phyloP scores from a whole-genome alignment of 139 green algal genomes.

The Diplosphaera chodatii region DNA sequence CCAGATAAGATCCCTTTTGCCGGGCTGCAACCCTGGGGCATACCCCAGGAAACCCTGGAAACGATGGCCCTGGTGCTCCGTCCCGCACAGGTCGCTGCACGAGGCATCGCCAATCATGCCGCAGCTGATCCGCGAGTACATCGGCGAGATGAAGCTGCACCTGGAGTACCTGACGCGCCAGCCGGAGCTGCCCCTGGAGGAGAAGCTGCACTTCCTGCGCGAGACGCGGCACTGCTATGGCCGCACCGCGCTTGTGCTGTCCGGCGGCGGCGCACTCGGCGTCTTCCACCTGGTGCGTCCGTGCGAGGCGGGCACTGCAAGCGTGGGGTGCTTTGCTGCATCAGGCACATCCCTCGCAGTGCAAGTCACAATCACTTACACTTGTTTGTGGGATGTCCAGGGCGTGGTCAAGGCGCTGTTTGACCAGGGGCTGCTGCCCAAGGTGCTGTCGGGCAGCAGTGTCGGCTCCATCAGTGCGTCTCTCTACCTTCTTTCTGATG shows the following conservation, averaged over 20 bases:
- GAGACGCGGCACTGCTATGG: conserved; percentile 94
- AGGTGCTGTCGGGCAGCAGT: conserved; percentile 83
- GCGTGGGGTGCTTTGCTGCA: no score
- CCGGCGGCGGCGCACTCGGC: conserved; percentile 84
- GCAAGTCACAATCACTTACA: no score
- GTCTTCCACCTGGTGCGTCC: conserved; percentile 83
- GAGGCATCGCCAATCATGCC: conserved; percentile 68
- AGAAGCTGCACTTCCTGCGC: conserved; percentile 87
- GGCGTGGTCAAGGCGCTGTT: conserved; percentile 88
- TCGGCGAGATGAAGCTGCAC: conserved; percentile 79
- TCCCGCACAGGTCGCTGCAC: conserved; percentile 56
- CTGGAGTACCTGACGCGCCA: conserved; percentile 38
- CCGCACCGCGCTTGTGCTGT: conserved; percentile 91
- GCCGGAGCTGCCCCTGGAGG: conserved; percentile 47
- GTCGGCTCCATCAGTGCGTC: conserved; percentile 71
- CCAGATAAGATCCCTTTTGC: no score
- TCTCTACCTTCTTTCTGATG: no score
- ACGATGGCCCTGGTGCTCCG: no score
- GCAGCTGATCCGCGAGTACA: conserved; percentile 86
- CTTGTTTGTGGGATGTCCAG: conserved; percentile 41
- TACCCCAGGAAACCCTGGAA: no score
- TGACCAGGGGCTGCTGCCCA: conserved; percentile 81
- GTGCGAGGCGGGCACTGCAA: no score
- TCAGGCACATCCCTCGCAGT: no score
- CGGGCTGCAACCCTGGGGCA: no score